Evolutionary conservation across 2,329 filamentous ascomycete genomes (phyloP).

Genomic region (Lojkania enalia): DNA sequence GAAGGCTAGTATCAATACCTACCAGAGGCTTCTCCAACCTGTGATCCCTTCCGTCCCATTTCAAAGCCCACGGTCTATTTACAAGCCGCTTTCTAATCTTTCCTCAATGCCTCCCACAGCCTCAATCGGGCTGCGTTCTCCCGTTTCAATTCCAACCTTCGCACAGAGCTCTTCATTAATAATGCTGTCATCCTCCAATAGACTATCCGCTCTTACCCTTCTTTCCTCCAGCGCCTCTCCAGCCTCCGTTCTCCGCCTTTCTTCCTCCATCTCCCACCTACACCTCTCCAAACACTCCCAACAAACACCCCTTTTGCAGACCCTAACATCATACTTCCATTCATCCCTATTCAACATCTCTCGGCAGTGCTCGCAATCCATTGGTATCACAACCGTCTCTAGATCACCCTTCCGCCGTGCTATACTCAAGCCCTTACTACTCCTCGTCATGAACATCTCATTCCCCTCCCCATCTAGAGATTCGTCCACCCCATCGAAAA

Average conservation of each 20-base stretch:
- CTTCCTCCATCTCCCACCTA: conserved; percentile 33
- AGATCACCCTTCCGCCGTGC: conserved; percentile 32
- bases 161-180: conserved; percentile 23
- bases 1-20: conserved; percentile 16
- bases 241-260: conserved; percentile 4
- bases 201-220: conserved; percentile 36
- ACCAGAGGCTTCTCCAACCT: conserved; percentile 10
- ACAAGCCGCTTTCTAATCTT: conserved; percentile 10
- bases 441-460: conserved; percentile 25
- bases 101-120: conserved; percentile 26
- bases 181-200: conserved; percentile 28
- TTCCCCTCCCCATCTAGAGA: not conserved
- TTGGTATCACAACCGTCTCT: conserved; percentile 36
- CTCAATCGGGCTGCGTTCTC: conserved; percentile 21
- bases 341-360: conserved; percentile 39
- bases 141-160: conserved; percentile 28
- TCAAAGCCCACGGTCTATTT: not conserved
- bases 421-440: conserved; percentile 36
- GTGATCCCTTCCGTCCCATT: not conserved
- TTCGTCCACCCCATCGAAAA: conserved; percentile 34
- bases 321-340: conserved; percentile 41
- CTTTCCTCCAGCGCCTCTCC: conserved; percentile 16
- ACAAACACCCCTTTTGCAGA: conserved; percentile 38
- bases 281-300: conserved; percentile 41
- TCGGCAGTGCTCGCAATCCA: conserved; percentile 37